Evolutionary conservation across 2,329 filamentous ascomycete species (phyloP).

Genomic region (Clarireedia monteithiana): DNA sequence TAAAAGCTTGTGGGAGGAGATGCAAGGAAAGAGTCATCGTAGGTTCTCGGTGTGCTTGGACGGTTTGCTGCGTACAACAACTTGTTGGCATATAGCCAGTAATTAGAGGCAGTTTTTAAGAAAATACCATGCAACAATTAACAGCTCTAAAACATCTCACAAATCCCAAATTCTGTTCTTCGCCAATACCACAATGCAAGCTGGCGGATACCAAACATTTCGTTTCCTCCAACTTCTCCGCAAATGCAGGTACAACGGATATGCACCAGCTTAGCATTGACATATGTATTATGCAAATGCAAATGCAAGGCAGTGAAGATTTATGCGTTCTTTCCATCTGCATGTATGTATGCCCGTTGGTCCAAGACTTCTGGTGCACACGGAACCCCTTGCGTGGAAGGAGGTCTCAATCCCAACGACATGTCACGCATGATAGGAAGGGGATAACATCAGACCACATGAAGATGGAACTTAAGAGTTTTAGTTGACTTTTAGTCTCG

Average conservation of each 20-base stretch:
- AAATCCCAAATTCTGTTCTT: too few species aligned
- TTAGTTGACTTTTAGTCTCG: too few species aligned
- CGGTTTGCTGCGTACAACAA: too few species aligned
- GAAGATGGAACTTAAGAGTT: too few species aligned
- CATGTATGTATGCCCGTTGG: conserved; percentile 3
- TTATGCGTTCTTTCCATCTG: background rate
- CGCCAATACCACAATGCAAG: background rate
- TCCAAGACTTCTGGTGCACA: background rate
- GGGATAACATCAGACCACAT: too few species aligned
- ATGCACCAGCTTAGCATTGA: background rate
- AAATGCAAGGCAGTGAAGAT: background rate
- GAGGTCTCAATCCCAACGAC: background rate
- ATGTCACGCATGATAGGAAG: background rate
- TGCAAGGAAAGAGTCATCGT: too few species aligned
- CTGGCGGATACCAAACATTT: background rate
- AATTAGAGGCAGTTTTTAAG: too few species aligned
- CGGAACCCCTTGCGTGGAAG: background rate
- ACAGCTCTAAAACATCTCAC: background rate
- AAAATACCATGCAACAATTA: background rate
- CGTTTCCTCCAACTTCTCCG: background rate
- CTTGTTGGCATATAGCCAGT: too few species aligned
- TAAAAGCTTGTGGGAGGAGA: too few species aligned
- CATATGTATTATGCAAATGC: background rate
- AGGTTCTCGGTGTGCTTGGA: too few species aligned
- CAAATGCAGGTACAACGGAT: conserved; percentile 4